phyloP scores from a whole-genome alignment of 2,329 filamentous ascomycete genomes.

The Aureobasidium sp. region DNA sequence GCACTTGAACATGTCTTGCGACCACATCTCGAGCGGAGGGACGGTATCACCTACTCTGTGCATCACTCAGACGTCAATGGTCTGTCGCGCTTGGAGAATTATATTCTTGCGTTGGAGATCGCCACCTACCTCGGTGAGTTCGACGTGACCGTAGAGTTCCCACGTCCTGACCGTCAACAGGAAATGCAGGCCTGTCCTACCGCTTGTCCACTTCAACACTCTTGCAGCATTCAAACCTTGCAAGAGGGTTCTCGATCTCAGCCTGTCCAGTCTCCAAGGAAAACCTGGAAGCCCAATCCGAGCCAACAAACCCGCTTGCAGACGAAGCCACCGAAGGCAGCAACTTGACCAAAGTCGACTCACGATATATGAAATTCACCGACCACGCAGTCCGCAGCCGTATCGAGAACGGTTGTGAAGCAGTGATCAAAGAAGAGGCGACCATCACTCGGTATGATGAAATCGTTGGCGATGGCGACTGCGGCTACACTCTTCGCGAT shows the following conservation, averaged over 20 bases:
- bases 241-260: constrained; percentile 28
- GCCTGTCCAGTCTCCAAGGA: constrained; percentile 21
- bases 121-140: constrained; percentile 24
- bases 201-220: constrained; percentile 27
- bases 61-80: constrained; percentile 30
- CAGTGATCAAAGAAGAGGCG: constrained; percentile 26
- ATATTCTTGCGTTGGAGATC: constrained; percentile 28
- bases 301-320: constrained; percentile 14
- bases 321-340: constrained; percentile 5
- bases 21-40: constrained; percentile 17
- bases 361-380: constrained; percentile 21
- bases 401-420: constrained; percentile 25
- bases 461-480: constrained; percentile 30
- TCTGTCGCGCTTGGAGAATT: constrained; percentile 28
- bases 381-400: constrained; percentile 21
- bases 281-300: constrained; percentile 21
- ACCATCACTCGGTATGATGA: constrained; percentile 30
- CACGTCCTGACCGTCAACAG: constrained; percentile 14
- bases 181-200: constrained; percentile 23
- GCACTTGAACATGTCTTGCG: constrained; percentile 24
- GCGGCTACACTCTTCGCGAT: constrained; percentile 28
- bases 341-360: constrained; percentile 14
- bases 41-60: constrained; percentile 22
- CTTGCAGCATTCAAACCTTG: constrained; percentile 21
- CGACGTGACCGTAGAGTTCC: neutral